Evolutionary conservation across 192 early-diverging fungal species (phyloP).

Genomic region (Backusella mclennaniae): DNA sequence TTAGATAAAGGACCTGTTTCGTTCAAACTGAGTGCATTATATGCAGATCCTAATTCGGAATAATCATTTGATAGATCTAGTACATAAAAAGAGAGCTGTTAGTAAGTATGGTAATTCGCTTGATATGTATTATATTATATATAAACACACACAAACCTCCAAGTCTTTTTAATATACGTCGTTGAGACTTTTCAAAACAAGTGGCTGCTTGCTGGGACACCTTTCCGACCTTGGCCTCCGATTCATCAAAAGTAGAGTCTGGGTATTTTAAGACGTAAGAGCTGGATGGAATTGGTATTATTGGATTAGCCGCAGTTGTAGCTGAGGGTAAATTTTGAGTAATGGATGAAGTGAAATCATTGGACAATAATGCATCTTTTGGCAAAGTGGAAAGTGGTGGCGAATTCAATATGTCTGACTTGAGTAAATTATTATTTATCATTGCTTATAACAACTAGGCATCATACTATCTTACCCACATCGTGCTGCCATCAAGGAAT

Average conservation of each 20-base stretch:
- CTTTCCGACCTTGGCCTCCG: constrained; percentile 83
- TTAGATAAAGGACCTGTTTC: constrained; percentile 1
- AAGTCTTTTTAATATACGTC: constrained; percentile 64
- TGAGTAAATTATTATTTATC: neutral
- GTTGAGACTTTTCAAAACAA: constrained; percentile 66
- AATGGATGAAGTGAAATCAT: neutral
- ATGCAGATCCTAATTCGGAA: constrained; percentile 1
- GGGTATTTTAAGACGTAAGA: constrained; percentile 57
- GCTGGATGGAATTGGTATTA: constrained; percentile 48
- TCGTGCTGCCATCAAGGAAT: constrained; percentile 77
- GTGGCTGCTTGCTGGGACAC: constrained; percentile 72
- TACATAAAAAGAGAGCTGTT: neutral
- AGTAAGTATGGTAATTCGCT: neutral
- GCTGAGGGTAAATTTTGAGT: constrained; percentile 30
- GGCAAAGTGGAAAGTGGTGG: constrained; percentile 64
- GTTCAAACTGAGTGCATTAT: constrained; percentile 9
- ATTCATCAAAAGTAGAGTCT: constrained; percentile 81
- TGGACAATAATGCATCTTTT: constrained; percentile 52
- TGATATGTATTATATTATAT: neutral
- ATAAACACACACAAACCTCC: constrained; percentile 36
- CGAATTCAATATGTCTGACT: constrained; percentile 66
- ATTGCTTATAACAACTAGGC: too few species aligned
- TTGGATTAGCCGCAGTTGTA: constrained; percentile 4
- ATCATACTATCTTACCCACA: constrained; percentile 48
- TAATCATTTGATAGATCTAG: constrained; percentile 5